Base-by-base conservation (phyloP, 176 grass and related monocot species). In the Carex myosuroides region DNA sequence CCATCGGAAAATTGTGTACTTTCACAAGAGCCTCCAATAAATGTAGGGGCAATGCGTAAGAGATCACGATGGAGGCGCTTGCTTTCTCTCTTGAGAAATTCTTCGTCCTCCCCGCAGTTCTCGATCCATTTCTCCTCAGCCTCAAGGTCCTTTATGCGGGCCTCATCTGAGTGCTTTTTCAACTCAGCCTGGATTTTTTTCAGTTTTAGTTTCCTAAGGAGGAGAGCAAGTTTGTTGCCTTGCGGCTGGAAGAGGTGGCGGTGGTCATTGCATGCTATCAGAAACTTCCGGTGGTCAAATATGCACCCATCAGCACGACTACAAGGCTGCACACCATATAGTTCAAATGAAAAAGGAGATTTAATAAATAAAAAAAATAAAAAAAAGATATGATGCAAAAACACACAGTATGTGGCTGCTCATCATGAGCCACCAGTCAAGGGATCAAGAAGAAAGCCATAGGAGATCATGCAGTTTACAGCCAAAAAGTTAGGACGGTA, bases 281-380 rank as follows among this genome's bases (percentile, higher is more conserved):
- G 92, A 93, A 98, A 98, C 79, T 95, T 98, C 9, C 88, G 88
- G 86, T 98, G 96, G 90, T 98, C 96, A 86, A 98, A 98, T 90
- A 98, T 85, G 59, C 91, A 93, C 71, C 89, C 88, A 59, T 93
- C 93, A 87, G 89, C 84, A 90, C 96, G 86, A 70, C 96, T 95
- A 60, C 93, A 98, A 77, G 93, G 93, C 93, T 98, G 84, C 86
- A 93, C 21, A 64, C 66, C 29, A 55, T 22, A 55, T 5, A 76
- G 8, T 30, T 54, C 48, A 76, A 70, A 70, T n/a, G 3, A 41
- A n/a, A 41, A 18, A 18, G 16, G 13, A 41, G 66, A 70, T n/a
- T 29, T 3, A 70, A 35, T 35, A 13, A 39, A 6, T 5, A 39
- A 39, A 5, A 39, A 37, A 37, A 5, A 24, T 0, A 0, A 39